Evolutionary conservation across 2,329 filamentous ascomycete genomes (phyloP), one percentile per base, ranked within the genome.

Genomic region (Ceratocystis alfenasii): DNA sequence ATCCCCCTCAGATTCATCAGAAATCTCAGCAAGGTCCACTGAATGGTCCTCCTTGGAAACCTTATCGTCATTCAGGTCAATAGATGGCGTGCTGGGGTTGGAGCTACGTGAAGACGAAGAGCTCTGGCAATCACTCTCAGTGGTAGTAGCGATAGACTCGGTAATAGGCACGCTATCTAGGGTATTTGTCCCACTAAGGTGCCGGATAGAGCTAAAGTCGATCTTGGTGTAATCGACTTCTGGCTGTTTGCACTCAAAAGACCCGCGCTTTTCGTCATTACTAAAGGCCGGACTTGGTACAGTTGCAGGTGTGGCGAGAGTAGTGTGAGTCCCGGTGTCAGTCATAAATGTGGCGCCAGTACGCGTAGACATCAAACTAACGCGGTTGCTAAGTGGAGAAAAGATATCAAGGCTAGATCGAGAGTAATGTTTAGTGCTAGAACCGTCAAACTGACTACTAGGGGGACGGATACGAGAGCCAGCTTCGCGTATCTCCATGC

Each of bases 401-500:
- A 77, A 79, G 8, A 86, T 88, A 69, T 91, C 88, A 25, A 85
- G 77, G 75, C 89, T 95, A 72, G 83, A 84, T 68, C 88, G 74
- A 77, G 85, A 75, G 68, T 80, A 81, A 67, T 78, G 80, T 63
- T 78, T 77, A 64, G 81, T 84, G 2, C 90, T 88, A 70, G 85
- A 85, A 75, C 89, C 94, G 72, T 93, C 89, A 74, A 96, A 95
- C 70, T 88, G 84, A 67, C 87, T 90, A 77, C 87, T 90, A 28
- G 83, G 80, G 1, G 91, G 90, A 65, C 90, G 81, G 65, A 83
- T 79, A 5, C 72, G 72, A 1, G 87, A 87, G 44, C 90, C 91
- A n/a, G 92, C 92, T 76, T 96, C 92, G 64, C 89, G 84, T 70
- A 97, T 94, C 71, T 93, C 89, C 66, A 96, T 78, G 1, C 93